phyloP scores from a whole-genome alignment of 768 basidiomycete genomes.

The Grammothele lineata region DNA sequence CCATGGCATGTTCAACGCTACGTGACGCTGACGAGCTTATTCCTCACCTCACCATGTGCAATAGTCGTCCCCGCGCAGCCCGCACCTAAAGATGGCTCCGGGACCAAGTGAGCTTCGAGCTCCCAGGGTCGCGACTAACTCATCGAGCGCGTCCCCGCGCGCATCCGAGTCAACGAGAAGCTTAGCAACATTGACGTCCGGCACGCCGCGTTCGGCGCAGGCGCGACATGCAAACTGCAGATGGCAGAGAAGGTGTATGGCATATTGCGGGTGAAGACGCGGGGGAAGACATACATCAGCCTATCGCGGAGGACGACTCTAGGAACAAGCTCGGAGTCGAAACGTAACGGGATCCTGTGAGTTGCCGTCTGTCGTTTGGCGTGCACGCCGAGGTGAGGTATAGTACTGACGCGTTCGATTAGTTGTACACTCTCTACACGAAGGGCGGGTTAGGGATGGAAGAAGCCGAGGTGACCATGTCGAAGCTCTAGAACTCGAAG shows the following conservation, averaged over 20 bases:
- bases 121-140: slow-evolving; percentile 38
- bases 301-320: slow-evolving; percentile 37
- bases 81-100: slow-evolving; percentile 35
- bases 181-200: slow-evolving; percentile 32
- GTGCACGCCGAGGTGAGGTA: background rate
- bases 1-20: too few relatives aligned
- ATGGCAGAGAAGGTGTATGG: slow-evolving; percentile 30
- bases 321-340: slow-evolving; percentile 35
- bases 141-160: slow-evolving; percentile 37
- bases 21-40: background rate
- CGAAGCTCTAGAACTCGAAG: too few relatives aligned
- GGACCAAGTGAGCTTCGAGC: slow-evolving; percentile 45
- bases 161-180: slow-evolving; percentile 32
- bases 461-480: too few relatives aligned
- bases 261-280: slow-evolving; percentile 29
- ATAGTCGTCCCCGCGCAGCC: slow-evolving; percentile 40
- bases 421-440: too few relatives aligned
- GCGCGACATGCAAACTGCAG: slow-evolving; percentile 29
- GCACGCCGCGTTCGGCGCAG: slow-evolving; percentile 37
- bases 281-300: slow-evolving; percentile 37
- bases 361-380: slow-evolving; percentile 1
- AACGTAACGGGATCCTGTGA: slow-evolving; percentile 28
- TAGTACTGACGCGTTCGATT: too few relatives aligned
- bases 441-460: too few relatives aligned
- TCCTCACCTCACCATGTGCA: slow-evolving; percentile 31